Base-by-base conservation (phyloP, 2,329 filamentous ascomycete species). In the Pseudophaeomoniella oleicola region DNA sequence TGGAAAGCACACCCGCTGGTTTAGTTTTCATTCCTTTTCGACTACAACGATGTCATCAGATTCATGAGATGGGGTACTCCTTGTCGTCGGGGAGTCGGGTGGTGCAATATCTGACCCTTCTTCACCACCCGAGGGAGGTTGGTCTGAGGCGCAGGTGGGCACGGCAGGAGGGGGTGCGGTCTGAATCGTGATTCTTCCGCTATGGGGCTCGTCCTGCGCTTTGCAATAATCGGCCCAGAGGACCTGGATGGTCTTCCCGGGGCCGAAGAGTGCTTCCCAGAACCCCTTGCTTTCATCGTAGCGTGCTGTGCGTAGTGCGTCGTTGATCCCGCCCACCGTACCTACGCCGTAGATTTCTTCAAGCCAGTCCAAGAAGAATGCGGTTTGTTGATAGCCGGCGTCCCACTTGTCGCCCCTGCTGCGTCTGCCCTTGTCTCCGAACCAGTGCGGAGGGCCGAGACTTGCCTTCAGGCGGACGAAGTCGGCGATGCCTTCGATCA, bases 401-500 rank as follows among this genome's bases (percentile, higher is more conserved):
- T 94, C 85, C 87, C 87, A 94, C n/a, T 70, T 67, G 13, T 71
- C 70, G 18, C 47, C 47, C 5, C 19, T 18, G 12, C n/a, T 16
- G 13, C 66, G 60, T 12, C 56, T 45, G 17, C 72, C 67, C 2
- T 62, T 64, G 2, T 55, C 49, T 3, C 55, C 54, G 16, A 64
- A 62, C 88, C 88, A 96, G 59, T 94, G 87, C 35, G 83, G 81
- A 30, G 88, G 84, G 5, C 66, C 72, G 17, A 92, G 67, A 0
- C 70, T 71, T 35, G 78, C 78, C 44, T 74, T 75, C 42, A 96
- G 61, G 2, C 88, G 72, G 16, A 96, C 87, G 73, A 84, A 96
- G 59, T 96, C 90, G 14, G 88, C 88, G 37, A 96, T 75, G 1
- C 88, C 88, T 58, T 96, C 88, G 38, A 93, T 78, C 33, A 96